Base-by-base conservation (phyloP, 495 filamentous ascomycete species). In the Paragyromitra xinjiangensis region DNA sequence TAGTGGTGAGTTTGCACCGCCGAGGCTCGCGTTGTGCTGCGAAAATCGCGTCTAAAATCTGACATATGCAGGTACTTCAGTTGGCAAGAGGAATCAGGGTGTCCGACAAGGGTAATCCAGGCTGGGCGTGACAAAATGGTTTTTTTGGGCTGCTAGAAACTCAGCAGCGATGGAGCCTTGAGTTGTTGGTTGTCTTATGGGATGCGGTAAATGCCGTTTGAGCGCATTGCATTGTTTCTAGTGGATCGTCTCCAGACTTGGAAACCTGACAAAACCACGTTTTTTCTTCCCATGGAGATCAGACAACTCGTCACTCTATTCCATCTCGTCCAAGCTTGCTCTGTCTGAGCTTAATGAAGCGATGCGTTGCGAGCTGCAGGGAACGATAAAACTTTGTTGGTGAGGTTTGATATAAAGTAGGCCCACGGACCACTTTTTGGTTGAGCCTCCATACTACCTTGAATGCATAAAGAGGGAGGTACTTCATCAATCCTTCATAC, bases 371-470 rank as follows among this genome's bases (percentile, higher is more conserved):
- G 24, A 40, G 42, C 63, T 65, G 24, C 63, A 50, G 29, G 62
- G 40, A 29, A 34, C 62, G 7, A 34, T 29, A 14, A 50, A 50
- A 48, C 42, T 29, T 64, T 48, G 11, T 9, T 42, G 4, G 4
- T 1, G 55, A 1, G 5, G 59, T 39, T 62, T 40, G 59, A 62
- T 62, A 29, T 40, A 58, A 29, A 29, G 55, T 58, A 29, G 50
- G 55, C 24, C 9, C 55, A 58, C 55, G 55, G 55, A 29, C 55
- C 55, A 58, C 55, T 58, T 29, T 29, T 29, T 55, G 51, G 51
- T 55, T 55, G 51, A 55, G 51, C 51, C 14, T 53, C 50, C 7
- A 53, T 53, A 22, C 16, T 22, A 53, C 19, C 16, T 22, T n/a
- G 16, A 22, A 19, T 53, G 50, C 55, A 58, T 29, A 12, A 29